Conservation (phyloP, 345 rosid genomes). For the Gossypium stocksii region DNA sequence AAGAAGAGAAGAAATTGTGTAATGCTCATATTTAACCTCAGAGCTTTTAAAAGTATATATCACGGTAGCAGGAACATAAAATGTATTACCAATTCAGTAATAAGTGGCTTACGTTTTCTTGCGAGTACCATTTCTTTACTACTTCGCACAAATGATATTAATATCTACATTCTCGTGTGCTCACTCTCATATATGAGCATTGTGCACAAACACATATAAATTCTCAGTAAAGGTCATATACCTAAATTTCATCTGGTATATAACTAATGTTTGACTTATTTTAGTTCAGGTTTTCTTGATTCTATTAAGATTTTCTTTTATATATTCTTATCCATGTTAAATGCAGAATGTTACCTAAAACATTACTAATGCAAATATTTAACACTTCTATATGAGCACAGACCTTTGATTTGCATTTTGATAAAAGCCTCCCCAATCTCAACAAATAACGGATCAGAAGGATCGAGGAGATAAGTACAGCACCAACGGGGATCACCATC, state of each 20-base stretch:
- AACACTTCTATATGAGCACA: not conserved
- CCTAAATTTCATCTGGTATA: not conserved
- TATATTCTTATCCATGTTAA: not conserved
- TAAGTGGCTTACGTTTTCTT: not conserved
- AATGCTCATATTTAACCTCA: not conserved
- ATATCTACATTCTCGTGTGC: not conserved
- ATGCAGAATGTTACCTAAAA: not conserved
- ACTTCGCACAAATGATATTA: not conserved
- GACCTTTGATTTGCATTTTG: slow-evolving; percentile 69
- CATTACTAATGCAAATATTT: not conserved
- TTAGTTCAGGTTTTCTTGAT: not conserved
- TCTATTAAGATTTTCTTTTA: not conserved
- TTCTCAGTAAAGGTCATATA: not conserved
- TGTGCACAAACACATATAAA: not conserved
- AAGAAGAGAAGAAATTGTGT: not conserved
- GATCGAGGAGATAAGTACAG: slow-evolving; percentile 89
- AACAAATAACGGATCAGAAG: slow-evolving; percentile 81
- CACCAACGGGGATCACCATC: slow-evolving; percentile 84
- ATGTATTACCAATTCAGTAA: not conserved
- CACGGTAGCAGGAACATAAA: not conserved
- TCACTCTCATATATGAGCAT: not conserved
- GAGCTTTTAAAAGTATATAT: not conserved
- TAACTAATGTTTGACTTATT: not conserved
- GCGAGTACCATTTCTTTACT: not conserved
- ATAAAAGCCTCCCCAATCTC: slow-evolving; percentile 87